Evolutionary conservation across 495 filamentous ascomycete genomes (phyloP), one percentile per base, ranked within the genome.

Genomic region (Aeminium ludgeri): DNA sequence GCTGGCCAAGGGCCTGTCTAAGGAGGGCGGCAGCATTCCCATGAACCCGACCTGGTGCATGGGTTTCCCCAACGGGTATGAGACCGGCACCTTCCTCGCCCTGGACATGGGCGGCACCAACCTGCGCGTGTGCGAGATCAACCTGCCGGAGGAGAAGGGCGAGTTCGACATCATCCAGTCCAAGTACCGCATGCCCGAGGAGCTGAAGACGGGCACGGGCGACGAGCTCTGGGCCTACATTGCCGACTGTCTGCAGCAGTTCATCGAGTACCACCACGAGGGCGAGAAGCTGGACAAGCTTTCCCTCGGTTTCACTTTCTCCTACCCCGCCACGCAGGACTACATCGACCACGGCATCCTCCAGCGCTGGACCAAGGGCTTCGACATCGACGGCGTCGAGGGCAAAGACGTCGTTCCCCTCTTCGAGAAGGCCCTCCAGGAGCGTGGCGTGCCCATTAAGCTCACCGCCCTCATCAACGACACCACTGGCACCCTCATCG

Each of bases 1-100:
- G 66, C 75, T 97, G 16, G 41, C 28, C 19, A 40, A 45, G 81
- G 85, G 86, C 45, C 67, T 97, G 30, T 82, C 70, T 36, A 75
- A 81, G 40, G 80, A 91, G 59, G 89, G 89, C 36, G 86, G 85
- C 37, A 87, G 76, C 59, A 95, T 97, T 58, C 89, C 89, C 45
- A 97, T 97, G 89, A 96, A 95, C 63, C 82, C 89, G 31, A 96
- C 89, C 38, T 97, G 89, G 89, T 86, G 89, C 42, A 86, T 96
- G 77, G 77, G 74, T 41, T 92, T 81, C 61, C 89, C 89, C 43
- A 79, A 80, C 54, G 89, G 89, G 40, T 49, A 86, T 44, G 89
- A 97, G 59, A 79, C 76, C 11, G 89, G 89, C 46, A 93, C 82
- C 30, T 97, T 75, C 59, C 68, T 97, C 34, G 89, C 89, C 50